These are phyloP conservation scores for Diaporthe sp. DNA, from an alignment of 2,329 filamentous ascomycete genomes.

Conservation along the genomic window DNA sequence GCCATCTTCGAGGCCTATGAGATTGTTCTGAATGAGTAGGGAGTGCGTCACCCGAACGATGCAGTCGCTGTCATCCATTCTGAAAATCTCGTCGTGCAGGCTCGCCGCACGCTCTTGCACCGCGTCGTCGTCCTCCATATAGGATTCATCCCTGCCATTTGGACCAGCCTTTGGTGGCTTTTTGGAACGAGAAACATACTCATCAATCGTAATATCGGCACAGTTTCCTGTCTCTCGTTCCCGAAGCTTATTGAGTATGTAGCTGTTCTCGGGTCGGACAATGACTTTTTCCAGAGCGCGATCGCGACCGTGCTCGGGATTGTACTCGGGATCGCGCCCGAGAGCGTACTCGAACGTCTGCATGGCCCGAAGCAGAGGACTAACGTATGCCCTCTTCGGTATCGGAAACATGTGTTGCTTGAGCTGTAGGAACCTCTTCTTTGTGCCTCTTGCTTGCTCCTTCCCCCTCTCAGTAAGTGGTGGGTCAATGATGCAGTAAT, in stretches of 20 bases:
- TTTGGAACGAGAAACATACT: background rate
- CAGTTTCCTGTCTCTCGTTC: background rate
- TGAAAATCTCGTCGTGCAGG: rapidly evolving
- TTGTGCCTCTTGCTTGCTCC: background rate
- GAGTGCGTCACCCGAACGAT: background rate
- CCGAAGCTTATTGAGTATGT: background rate
- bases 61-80: background rate
- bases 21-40: background rate
- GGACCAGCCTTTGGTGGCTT: no score
- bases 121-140: background rate
- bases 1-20: background rate
- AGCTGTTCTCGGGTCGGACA: background rate
- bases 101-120: background rate
- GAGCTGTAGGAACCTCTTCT: background rate
- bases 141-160: no score
- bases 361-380: background rate
- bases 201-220: background rate
- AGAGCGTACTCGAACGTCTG: background rate
- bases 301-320: no score
- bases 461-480: background rate
- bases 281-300: background rate
- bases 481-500: background rate
- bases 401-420: background rate
- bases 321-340: no score
- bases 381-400: background rate